A percentile compares a stretch with the other conserved stretches of the same genome.
These are phyloP conservation scores for Parathielavia appendiculata DNA, from an alignment of 495 filamentous ascomycete genomes.

Conservation along the genomic window DNA sequence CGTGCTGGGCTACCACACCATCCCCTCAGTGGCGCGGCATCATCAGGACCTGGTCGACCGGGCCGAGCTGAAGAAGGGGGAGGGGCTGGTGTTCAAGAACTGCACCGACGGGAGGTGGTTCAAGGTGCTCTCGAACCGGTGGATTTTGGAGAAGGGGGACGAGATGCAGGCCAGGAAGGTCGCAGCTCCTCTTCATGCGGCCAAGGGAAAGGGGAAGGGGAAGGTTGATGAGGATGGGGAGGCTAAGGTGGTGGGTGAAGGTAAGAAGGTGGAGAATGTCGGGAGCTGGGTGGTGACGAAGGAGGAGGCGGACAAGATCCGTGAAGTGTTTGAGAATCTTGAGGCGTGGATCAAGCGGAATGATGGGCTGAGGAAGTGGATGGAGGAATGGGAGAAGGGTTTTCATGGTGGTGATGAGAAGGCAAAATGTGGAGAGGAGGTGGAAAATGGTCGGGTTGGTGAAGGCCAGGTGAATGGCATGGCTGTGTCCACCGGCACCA, in stretches of 20 bases:
- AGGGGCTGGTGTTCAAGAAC: constrained; percentile 34
- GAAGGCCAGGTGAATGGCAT: neutral
- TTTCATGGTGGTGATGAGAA: neutral
- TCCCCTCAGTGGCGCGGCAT: constrained; percentile 15
- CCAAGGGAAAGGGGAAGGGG: neutral
- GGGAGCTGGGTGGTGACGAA: neutral
- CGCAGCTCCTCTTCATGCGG: neutral
- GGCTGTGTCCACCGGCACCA: neutral
- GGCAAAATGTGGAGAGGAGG: neutral
- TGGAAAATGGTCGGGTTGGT: neutral
- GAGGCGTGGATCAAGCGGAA: neutral
- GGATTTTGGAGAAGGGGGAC: constrained; percentile 17
- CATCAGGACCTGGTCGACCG: constrained; percentile 23
- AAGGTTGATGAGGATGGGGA: neutral
- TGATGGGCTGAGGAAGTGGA: neutral
- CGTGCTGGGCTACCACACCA: constrained; percentile 22
- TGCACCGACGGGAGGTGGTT: constrained; percentile 27
- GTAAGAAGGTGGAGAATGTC: neutral
- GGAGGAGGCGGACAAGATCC: neutral
- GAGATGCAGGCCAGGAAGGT: constrained; percentile 6
- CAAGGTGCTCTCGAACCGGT: constrained; percentile 27
- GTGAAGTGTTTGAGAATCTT: neutral
- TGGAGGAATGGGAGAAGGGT: constrained; percentile 3
- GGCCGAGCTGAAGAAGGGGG: constrained; percentile 17
- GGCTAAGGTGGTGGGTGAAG: neutral